phyloP scores from a whole-genome alignment of 306 rosid species.

The Psophocarpus tetragonolobus region DNA sequence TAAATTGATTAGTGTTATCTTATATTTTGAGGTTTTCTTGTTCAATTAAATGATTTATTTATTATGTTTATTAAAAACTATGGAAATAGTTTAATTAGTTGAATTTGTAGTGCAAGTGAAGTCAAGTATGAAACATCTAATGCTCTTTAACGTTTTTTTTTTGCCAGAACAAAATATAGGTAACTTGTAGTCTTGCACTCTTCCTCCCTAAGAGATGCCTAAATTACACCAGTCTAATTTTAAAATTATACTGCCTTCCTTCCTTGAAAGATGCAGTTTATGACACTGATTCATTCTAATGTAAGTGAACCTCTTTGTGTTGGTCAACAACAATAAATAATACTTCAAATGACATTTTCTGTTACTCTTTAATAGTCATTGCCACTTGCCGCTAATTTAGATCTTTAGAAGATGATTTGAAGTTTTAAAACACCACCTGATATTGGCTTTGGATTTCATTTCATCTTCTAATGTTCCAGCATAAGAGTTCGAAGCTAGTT shows the following conservation, averaged over 20 bases:
- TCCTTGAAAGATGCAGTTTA: neutral
- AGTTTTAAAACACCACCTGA: neutral
- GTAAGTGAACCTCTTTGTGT: neutral
- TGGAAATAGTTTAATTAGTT: neutral
- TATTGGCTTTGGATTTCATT: neutral
- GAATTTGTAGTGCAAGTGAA: neutral
- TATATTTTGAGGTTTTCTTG: neutral
- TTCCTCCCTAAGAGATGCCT: neutral
- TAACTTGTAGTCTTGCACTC: neutral
- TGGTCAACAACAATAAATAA: neutral
- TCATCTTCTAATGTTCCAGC: neutral
- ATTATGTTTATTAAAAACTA: neutral
- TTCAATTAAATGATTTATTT: constrained; percentile 4
- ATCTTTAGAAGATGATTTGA: neutral
- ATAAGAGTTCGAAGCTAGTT: neutral
- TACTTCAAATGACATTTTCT: neutral
- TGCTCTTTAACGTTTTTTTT: neutral
- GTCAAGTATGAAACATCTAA: neutral
- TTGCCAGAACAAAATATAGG: neutral
- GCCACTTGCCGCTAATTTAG: neutral
- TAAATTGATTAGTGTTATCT: neutral
- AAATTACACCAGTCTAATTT: neutral
- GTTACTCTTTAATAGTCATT: neutral
- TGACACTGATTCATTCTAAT: neutral
- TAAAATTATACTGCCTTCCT: neutral